Evolutionary conservation across 352 stramenopile genomes (phyloP), one percentile per base, ranked within the genome.

Genomic region (Pythium dissotocum): DNA sequence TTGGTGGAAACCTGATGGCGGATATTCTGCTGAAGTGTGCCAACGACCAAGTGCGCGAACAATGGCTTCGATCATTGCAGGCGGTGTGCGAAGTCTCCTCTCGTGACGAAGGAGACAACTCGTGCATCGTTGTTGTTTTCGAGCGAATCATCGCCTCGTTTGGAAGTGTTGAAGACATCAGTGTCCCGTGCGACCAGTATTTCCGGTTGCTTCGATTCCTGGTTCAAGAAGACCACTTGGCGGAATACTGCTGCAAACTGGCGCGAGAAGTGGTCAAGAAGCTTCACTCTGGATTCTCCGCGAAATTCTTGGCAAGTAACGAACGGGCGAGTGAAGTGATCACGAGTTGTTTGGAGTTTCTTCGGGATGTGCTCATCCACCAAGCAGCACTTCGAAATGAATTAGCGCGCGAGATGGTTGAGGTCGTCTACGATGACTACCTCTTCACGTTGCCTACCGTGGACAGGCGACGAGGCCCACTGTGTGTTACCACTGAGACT

Each of bases 401-500:
- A 54, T 79, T 95, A 13, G 82, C 84, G 2, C 70, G 68, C 7
- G 77, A 89, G 21, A 82, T 95, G 42, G 79, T 94, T 7, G 81
- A 94, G 44, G 87, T 93, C 12, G 84, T 95, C 1, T 95, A 93
- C 57, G 87, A 95, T 38, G 80, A 94, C 52, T 92, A 87, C 38
- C 67, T 96, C 40, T 96, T 96, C 61, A 94, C 85, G 21, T 64
- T 94, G 6, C 87, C 87, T n/a, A 82, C 76, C 0, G 78, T 79
- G 63, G 80, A 90, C 65, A 79, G 77, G 13, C 82, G 76, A 53
- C 80, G 84, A 40, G 86, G 83, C 48, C 86, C 85, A 10, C 65
- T 95, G 13, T 96, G 88, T 57, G 77, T 93, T 35, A 90, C 85
- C 8, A 65, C 86, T 24, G 88, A 96, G 59, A 94, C 86, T 1